Conservation (phyloP, 169 alveolate species). For the Babesia ovis region DNA sequence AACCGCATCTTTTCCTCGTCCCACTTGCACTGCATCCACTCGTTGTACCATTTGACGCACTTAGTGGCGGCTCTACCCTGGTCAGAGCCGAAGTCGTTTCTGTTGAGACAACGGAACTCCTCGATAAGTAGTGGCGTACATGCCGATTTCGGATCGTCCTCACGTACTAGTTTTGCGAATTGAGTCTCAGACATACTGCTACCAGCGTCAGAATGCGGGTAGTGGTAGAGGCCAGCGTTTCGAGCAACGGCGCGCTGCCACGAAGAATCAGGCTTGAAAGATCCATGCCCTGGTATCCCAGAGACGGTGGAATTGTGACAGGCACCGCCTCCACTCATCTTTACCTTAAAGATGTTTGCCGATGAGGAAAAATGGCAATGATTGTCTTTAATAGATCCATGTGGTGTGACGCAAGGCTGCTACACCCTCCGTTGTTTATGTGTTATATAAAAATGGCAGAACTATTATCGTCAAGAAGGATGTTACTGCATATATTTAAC, state of each 20-base stretch:
- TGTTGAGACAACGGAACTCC: slow-evolving; percentile 77
- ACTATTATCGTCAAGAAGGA: no score
- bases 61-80: slow-evolving; percentile 78
- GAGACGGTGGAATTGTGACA: slow-evolving; percentile 7
- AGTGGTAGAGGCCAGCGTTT: slow-evolving; percentile 47
- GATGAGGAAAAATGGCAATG: background rate
- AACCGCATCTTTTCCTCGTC: slow-evolving; percentile 82
- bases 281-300: slow-evolving; percentile 52
- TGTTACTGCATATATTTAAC: no score
- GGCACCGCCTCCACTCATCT: slow-evolving; percentile 25
- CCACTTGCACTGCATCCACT: slow-evolving; percentile 88
- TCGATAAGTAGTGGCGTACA: slow-evolving; percentile 79
- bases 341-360: background rate
- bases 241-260: slow-evolving; percentile 65
- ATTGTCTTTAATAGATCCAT: background rate
- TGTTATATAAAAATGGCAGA: no score
- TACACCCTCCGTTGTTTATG: no score
- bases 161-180: slow-evolving; percentile 71
- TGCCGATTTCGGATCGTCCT: slow-evolving; percentile 82
- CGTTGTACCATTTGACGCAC: slow-evolving; percentile 87
- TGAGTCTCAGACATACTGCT: slow-evolving; percentile 28
- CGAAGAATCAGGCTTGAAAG: slow-evolving; percentile 41
- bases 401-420: background rate
- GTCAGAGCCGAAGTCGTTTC: slow-evolving; percentile 72
- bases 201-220: slow-evolving; percentile 44